A percentile compares a stretch with the other conserved stretches of the same genome.
Evolutionary conservation across 306 rosid genomes (phyloP).

Genomic region (Cucurbita pepo): DNA sequence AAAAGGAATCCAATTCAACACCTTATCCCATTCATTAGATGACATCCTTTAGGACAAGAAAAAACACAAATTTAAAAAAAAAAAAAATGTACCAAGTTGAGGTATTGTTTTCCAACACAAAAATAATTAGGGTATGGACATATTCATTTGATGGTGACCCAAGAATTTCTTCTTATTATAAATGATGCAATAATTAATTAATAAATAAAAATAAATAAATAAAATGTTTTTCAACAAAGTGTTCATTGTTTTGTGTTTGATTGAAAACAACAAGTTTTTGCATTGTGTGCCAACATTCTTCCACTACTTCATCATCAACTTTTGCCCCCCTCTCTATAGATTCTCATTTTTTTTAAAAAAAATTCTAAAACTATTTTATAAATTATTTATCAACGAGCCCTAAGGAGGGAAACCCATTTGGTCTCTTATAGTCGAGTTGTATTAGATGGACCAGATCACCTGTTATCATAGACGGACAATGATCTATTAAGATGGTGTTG

Average conservation of each 20-base stretch:
- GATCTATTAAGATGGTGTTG: no score
- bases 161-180: not conserved
- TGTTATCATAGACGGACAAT: no score
- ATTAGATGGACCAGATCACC: no score
- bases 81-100: not conserved
- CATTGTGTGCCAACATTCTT: not conserved
- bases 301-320: not conserved
- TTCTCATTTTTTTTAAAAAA: not conserved
- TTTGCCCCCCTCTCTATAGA: not conserved
- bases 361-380: no score
- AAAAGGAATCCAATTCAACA: not conserved
- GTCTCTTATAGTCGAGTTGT: no score
- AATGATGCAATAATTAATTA: not conserved
- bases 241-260: not conserved
- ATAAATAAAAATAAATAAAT: not conserved
- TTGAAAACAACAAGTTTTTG: not conserved
- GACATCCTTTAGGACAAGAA: not conserved
- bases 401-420: no score
- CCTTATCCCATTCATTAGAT: not conserved
- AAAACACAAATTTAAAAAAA: not conserved
- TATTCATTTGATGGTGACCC: not conserved
- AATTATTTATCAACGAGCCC: no score
- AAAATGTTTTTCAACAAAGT: not conserved
- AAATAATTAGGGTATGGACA: not conserved
- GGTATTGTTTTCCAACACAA: not conserved